Evolutionary conservation across 208 protist genomes (phyloP), one percentile per base, ranked within the genome.

Genomic region (Porcisia hertigi): DNA sequence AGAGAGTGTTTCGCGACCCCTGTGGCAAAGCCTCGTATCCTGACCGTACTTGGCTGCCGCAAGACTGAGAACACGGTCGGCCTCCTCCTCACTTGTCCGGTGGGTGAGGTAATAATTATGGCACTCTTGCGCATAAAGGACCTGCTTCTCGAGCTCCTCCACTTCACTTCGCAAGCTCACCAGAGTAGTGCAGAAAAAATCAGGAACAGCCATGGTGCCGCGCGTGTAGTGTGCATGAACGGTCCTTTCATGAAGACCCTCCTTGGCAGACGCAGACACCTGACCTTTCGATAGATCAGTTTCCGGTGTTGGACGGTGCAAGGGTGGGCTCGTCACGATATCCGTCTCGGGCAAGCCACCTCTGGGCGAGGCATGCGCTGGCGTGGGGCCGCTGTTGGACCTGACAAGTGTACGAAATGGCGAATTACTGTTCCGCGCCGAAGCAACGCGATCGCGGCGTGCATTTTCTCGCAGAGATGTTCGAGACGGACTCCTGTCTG

Each of bases 121-220:
- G n/a, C 67, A 58, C 41, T 89, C 83, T 12, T 87, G 81, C 2
- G 53, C 77, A 54, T 79, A 72, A 8, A 92, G 73, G 20, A 87
- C 82, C 7, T 86, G 59, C 36, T 64, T 76, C 70, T 92, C 88
- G 11, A 88, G 30, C 41, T 82, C 74, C 75, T 92, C 88, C 59
- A 92, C 86, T 47, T 88, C 80, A 16, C 72, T 76, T 8, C 88
- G 88, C 34, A 89, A 66, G 0, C 30, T 18, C 2, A 86, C 65
- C 45, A 91, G 80, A 20, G 69, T 71, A 0, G 65, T 41, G 23
- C 85, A 81, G 23, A 83, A 55, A 9, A 41, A 20, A 14, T 74
- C 77, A 20, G 84, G 78, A 30, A 90, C 73, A 36, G 77, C 71
- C 16, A 79, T 80, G 47, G 86, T 79, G 43, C 82, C 81, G 25